Base-by-base conservation (phyloP, 257 asterid genomes). In the Avicennia marina region DNA sequence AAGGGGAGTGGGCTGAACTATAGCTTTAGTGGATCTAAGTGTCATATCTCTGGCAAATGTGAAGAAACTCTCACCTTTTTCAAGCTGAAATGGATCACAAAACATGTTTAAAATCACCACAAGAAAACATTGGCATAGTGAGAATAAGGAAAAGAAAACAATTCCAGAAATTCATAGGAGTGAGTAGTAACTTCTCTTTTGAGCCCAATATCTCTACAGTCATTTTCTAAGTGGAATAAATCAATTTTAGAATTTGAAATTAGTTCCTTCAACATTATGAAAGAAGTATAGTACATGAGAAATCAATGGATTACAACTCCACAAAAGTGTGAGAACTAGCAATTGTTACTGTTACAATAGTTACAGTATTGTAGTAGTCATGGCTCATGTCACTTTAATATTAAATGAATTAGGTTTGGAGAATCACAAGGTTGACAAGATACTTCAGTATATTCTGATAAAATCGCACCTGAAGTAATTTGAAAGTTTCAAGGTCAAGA, bases 41-140 rank as follows among this genome's bases (percentile, higher is more conserved):
- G 96, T 88, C 95, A 85, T 89, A 64, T 93, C 98, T 69, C 95
- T 78, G 17, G 98, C 95, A 80, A 89, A 85, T 53, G 97, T 80
- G 80, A 88, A 83, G 72, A 93, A 67, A 80, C 95, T 89, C 90
- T 93, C 98, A 6, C 98, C 98, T 71, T 83, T 89, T 73, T 93
- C 94, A 40, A 46, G 77, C 98, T 93, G 94, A 47, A 61, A 71
- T 18, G 4, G 40, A 48, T 68, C 33, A 48, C 33, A 46, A 7
- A 62, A 33, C 29, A 56, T n/a, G 29, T 59, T 53, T 13, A 27
- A 75, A 64, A 44, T 44, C 40, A 17, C 58, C 17, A 45, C 45
- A 44, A 10, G 11, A 47, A 4, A 43, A 2, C 39, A 48, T 19
- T 6, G 7, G n/a, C n/a, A n/a, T 20, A 2, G 7, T 36, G 41